Conservation (phyloP, 1,284 basidiomycete genomes). For the Austroboletus novae-zelandiae region DNA sequence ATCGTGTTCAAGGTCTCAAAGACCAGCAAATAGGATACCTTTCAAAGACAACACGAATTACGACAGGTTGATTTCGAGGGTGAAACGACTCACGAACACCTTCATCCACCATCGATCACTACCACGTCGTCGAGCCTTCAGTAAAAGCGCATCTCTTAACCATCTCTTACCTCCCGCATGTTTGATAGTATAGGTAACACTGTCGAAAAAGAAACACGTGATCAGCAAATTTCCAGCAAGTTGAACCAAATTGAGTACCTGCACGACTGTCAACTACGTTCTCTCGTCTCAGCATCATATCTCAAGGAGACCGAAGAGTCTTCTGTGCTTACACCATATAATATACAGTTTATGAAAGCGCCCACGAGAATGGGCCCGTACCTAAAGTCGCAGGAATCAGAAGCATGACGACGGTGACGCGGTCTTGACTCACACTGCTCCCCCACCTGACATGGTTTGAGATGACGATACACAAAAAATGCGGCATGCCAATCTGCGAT, state of each 20-base stretch:
- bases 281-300: conserved; percentile 4
- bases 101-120: conserved; percentile 45
- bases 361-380: conserved; percentile 47
- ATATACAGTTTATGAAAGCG: conserved; percentile 43
- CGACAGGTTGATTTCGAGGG: not conserved
- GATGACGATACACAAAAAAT: not conserved
- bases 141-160: not conserved
- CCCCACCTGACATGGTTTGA: conserved; percentile 3
- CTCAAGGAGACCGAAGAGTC: not conserved
- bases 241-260: conserved; percentile 4
- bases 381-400: conserved; percentile 21
- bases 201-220: conserved; percentile 27
- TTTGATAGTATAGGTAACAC: conserved; percentile 22
- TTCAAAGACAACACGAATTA: not conserved
- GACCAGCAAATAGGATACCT: conserved; percentile 43
- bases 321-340: conserved; percentile 42
- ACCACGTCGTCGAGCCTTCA: not conserved
- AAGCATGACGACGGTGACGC: not conserved
- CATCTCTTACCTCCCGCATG: conserved; percentile 7
- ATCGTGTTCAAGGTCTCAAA: conserved; percentile 43
- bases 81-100: conserved; percentile 33
- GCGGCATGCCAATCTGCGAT: too few species aligned
- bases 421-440: not conserved
- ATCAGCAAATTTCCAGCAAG: not conserved
- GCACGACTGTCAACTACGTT: conserved; percentile 6